Evolutionary conservation across 2,329 filamentous ascomycete species (phyloP).

Genomic region (Colletotrichum sp.): DNA sequence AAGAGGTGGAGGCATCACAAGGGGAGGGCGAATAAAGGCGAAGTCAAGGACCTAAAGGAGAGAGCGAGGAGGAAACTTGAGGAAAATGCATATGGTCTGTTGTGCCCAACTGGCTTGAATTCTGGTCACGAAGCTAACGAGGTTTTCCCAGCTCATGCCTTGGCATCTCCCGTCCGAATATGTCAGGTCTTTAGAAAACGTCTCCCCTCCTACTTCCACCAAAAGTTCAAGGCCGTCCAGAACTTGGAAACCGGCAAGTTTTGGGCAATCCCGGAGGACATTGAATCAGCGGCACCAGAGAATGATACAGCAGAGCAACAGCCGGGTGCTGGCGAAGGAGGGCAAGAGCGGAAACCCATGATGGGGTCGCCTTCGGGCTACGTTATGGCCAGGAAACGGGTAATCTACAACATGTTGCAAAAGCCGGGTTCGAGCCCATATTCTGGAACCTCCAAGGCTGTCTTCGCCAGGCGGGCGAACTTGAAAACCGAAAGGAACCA

Average conservation of each 20-base stretch:
- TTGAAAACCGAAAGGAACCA: constrained; percentile 1
- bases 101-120: not conserved
- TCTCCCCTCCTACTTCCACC: constrained; percentile 68
- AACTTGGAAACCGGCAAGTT: constrained; percentile 57
- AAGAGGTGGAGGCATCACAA: constrained; percentile 45
- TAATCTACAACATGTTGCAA: constrained; percentile 25
- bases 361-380: not conserved
- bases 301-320: not conserved
- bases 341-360: not conserved
- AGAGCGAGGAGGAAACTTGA: constrained; percentile 63
- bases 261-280: constrained; percentile 60
- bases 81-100: constrained; percentile 67
- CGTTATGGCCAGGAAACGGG: constrained; percentile 14
- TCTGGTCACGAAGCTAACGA: not conserved
- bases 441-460: constrained; percentile 9
- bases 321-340: no score
- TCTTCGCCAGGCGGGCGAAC: constrained; percentile 1
- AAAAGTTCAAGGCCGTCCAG: constrained; percentile 61
- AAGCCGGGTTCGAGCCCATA: not conserved
- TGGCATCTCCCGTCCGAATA: constrained; percentile 64
- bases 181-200: constrained; percentile 53
- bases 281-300: not conserved
- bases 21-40: constrained; percentile 29
- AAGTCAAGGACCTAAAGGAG: constrained; percentile 26
- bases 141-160: constrained; percentile 56